Evolutionary conservation across 768 basidiomycete species (phyloP).

Genomic region (Pilatotrama ljubarskyi): DNA sequence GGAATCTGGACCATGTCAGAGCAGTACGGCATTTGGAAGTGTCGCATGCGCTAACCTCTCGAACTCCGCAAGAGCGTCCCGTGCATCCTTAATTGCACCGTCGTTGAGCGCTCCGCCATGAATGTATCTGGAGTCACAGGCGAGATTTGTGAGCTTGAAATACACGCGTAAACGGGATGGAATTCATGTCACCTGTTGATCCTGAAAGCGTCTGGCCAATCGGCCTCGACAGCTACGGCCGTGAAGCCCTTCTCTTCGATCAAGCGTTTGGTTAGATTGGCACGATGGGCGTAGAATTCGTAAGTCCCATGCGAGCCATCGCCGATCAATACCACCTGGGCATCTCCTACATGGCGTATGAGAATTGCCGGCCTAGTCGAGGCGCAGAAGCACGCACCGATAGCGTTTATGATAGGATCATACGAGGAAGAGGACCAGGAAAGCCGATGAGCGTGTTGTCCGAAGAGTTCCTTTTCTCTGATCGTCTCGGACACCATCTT

Average conservation of each 20-base stretch:
- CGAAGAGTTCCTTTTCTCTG: slow-evolving; percentile 19
- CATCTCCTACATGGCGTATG: slow-evolving; percentile 21
- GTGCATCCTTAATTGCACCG: slow-evolving; percentile 17
- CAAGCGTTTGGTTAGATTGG: slow-evolving; percentile 31
- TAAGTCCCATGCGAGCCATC: slow-evolving; percentile 34
- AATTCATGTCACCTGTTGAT: slow-evolving; percentile 27
- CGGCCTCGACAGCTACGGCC: slow-evolving; percentile 31
- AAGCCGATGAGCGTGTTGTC: slow-evolving; percentile 19
- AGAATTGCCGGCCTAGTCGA: background rate
- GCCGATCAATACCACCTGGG: slow-evolving; percentile 32
- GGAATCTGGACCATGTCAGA: slow-evolving; percentile 23
- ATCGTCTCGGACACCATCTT: slow-evolving; percentile 9
- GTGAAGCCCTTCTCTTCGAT: slow-evolving; percentile 34
- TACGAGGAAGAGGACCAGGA: slow-evolving; percentile 20
- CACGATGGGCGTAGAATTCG: slow-evolving; percentile 34
- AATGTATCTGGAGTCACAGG: slow-evolving; percentile 19
- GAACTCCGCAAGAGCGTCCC: slow-evolving; percentile 22
- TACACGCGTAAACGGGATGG: background rate
- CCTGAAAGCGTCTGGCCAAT: slow-evolving; percentile 36
- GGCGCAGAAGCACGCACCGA: slow-evolving; percentile 20
- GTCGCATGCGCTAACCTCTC: slow-evolving; percentile 19
- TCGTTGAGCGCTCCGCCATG: slow-evolving; percentile 19
- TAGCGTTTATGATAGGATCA: slow-evolving; percentile 26
- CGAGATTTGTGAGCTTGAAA: background rate
- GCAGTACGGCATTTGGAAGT: background rate